Evolutionary conservation across 1,284 basidiomycete genomes (phyloP), one percentile per base, ranked within the genome.

Genomic region (Chalciporus piperatoides): DNA sequence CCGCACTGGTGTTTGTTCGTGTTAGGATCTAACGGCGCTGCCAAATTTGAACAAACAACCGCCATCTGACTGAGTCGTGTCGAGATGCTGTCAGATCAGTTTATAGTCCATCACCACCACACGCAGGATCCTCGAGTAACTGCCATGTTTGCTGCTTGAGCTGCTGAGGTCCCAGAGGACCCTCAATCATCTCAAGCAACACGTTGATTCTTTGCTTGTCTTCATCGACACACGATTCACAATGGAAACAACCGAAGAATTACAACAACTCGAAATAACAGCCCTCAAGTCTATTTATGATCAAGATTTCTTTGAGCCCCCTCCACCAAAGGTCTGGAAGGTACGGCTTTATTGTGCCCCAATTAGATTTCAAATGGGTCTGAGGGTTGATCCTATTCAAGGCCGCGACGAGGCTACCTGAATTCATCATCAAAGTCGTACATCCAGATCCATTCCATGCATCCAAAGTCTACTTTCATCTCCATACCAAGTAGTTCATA

Each of bases 271-370:
- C 55, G 87, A 90, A 75, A 84, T 90, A 58, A 85, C 82, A 44
- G 85, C 80, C 38, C 74, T 90, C 56, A 79, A 81, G 67, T 84
- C 86, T 54, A 90, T 90, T 54, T 90, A 86, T 70, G 84, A 74
- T 56, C 77, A 85, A 54, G 81, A 87, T 60, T 89, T 87, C 60
- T 74, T 81, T 41, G 79, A 86, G 59, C 78, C 76, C 52, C 81
- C 82, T 33, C 81, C 86, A n/a, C 81, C 83, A 19, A 88, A 80
- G 61, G 87, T 78, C 49, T 90, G 88, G 87, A 90, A 87, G 78
- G 86, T 86, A 43, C 17, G 68, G 62, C 25, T 2, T 17, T n/a
- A n/a, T 28, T 24, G 5, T 23, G 12, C 23, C 61, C 63, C 10
- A 1, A 41, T 45, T 44, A 47, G 24, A 32, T 51, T 41, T 14